Percentiles rank a stretch among this genome's conserved stretches.
Conservation (phyloP, 1,139 yeast genomes). For the Zygoascus meyerae region DNA sequence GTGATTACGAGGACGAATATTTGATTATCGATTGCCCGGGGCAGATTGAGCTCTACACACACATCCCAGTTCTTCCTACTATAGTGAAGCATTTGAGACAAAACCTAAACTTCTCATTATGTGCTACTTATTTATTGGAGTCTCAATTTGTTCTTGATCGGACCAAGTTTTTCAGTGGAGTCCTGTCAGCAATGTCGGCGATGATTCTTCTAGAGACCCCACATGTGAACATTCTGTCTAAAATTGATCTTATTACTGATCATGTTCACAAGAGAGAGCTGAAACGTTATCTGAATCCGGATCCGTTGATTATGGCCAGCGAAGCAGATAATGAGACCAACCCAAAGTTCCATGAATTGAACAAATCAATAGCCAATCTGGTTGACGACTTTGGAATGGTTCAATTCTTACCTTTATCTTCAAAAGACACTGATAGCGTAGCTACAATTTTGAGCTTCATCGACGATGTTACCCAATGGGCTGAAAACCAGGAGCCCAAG, state of each 20-base stretch:
- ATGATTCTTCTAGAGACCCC: constrained; percentile 94
- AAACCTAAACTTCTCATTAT: constrained; percentile 73
- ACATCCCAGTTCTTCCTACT: constrained; percentile 86
- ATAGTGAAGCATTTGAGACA: constrained; percentile 77
- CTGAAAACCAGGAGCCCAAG: constrained; percentile 92
- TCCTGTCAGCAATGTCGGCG: constrained; percentile 95
- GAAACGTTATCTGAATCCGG: constrained; percentile 85
- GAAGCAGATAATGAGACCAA: constrained; percentile 49
- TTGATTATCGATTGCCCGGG: constrained; percentile 97
- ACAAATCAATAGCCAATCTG: constrained; percentile 75
- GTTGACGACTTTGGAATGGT: constrained; percentile 97
- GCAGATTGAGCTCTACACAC: constrained; percentile 92
- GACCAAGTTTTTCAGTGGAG: constrained; percentile 91
- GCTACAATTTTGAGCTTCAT: constrained; percentile 83
- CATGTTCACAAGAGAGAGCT: constrained; percentile 67
- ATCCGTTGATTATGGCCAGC: constrained; percentile 65
- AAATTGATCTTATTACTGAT: constrained; percentile 67
- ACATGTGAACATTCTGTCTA: constrained; percentile 82
- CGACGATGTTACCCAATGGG: constrained; percentile 97
- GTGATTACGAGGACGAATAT: constrained; percentile 89
- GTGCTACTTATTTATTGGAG: constrained; percentile 89
- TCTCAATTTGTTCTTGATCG: constrained; percentile 90
- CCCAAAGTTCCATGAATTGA: constrained; percentile 70
- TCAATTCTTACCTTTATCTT: constrained; percentile 85
- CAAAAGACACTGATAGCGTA: constrained; percentile 73